Conservation (phyloP, 257 asterid species). For the Leonotis leonurus region DNA sequence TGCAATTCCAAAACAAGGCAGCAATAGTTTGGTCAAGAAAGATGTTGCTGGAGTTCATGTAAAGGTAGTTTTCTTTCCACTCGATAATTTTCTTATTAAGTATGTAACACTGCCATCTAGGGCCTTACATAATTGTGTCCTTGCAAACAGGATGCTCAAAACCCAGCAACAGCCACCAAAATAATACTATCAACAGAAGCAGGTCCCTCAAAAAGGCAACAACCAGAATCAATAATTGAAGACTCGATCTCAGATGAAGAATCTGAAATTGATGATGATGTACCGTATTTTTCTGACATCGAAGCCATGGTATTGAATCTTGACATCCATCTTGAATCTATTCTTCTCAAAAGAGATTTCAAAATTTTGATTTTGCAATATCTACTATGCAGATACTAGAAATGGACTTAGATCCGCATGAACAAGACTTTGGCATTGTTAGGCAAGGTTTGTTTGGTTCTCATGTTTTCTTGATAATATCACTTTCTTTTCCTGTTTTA, state of each 20-base stretch:
- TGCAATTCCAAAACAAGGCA: slow-evolving; percentile 27
- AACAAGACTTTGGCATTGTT: slow-evolving; percentile 40
- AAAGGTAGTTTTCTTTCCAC: slow-evolving; percentile 24
- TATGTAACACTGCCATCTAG: slow-evolving; percentile 10
- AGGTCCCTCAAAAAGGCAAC: slow-evolving; percentile 30
- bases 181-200: slow-evolving; percentile 34
- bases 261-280: slow-evolving; percentile 64
- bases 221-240: slow-evolving; percentile 32
- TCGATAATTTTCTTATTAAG: slow-evolving; percentile 3
- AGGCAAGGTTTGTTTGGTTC: slow-evolving; percentile 46
- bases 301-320: slow-evolving; percentile 79
- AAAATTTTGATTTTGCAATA: slow-evolving; percentile 13
- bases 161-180: slow-evolving; percentile 25
- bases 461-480: slow-evolving; percentile 9
- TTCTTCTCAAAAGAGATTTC: neutral
- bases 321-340: slow-evolving; percentile 8
- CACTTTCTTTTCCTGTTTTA: neutral
- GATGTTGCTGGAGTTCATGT: slow-evolving; percentile 34
- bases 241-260: slow-evolving; percentile 53
- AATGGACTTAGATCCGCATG: slow-evolving; percentile 82
- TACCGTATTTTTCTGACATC: slow-evolving; percentile 87
- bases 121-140: slow-evolving; percentile 12
- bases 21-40: slow-evolving; percentile 32
- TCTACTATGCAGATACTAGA: slow-evolving; percentile 68
- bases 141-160: slow-evolving; percentile 40